Evolutionary conservation across 2,329 filamentous ascomycete species (phyloP), one percentile per base, ranked within the genome.

Genomic region (Scytalidium sp.): DNA sequence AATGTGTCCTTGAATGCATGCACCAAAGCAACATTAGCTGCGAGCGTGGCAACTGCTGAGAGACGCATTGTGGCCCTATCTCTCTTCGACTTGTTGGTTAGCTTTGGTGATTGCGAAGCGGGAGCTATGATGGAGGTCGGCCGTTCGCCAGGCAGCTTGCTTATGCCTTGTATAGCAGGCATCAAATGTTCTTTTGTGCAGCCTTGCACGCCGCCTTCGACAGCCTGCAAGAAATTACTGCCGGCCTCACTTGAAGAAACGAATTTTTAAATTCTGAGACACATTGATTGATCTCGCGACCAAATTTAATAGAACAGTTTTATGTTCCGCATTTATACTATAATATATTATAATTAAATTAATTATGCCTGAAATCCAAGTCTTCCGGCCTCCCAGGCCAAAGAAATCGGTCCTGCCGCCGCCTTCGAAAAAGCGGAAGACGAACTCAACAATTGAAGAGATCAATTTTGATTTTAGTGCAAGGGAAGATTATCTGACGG

Each of bases 401-500:
- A 84, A 83, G 61, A 83, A 82, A 65, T 71, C 69, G 43, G 52
- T 71, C 11, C 78, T 88, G 47, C 77, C 78, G 15, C 78, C 81
- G 1, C 76, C 76, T 11, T 73, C 72, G n/a, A 90, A 87, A 70
- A 86, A 83, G 63, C 77, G 87, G 56, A 89, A 87, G 67, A 68
- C 69, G 54, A 66, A 76, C 13, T 73, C 75, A 42, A 71, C 75
- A 36, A 75, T 89, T 52, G 89, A 92, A 64, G 90, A 96, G 67
- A 87, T 99, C 68, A 83, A 75, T 46, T 99, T 97, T 72, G 91
- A 99, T 72, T 73, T 79, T 53, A 77, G 79, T 53, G 88, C 88
- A 42, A 85, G 94, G 56, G 75, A 87, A 56, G 91, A 97, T 64
- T 99, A 89, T 66, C 78, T 99, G 50, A 97, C 91, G 0, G 94